Conservation (phyloP, 1,284 basidiomycete genomes). For the Heterobasidion occidentale region DNA sequence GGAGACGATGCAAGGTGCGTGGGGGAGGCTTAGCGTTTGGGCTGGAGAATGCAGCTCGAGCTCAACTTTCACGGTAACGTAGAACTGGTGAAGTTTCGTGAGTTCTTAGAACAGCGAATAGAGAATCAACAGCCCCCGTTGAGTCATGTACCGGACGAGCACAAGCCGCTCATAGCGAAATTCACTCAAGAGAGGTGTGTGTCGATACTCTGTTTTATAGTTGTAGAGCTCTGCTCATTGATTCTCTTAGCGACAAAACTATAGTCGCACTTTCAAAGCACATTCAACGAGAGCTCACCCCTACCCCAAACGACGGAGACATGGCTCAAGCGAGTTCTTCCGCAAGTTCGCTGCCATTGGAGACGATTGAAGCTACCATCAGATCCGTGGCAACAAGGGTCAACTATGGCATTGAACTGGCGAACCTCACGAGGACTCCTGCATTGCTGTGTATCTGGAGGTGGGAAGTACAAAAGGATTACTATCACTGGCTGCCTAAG, state of each 20-base stretch:
- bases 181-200: slow-evolving; percentile 73
- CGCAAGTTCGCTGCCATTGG: slow-evolving; percentile 32
- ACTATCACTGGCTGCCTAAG: slow-evolving; percentile 62
- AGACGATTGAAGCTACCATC: slow-evolving; percentile 53
- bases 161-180: slow-evolving; percentile 71
- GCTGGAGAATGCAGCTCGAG: neutral
- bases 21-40: neutral
- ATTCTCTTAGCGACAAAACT: slow-evolving; percentile 55
- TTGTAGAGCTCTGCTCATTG: neutral
- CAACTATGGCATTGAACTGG: slow-evolving; percentile 67
- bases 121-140: slow-evolving; percentile 40
- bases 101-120: slow-evolving; percentile 51
- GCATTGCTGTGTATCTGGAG: slow-evolving; percentile 72
- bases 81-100: slow-evolving; percentile 71
- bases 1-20: slow-evolving; percentile 72
- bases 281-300: slow-evolving; percentile 55
- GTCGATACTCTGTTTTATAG: neutral
- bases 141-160: slow-evolving; percentile 50
- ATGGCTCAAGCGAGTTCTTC: slow-evolving; percentile 20
- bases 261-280: slow-evolving; percentile 50
- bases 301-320: slow-evolving; percentile 47
- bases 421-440: slow-evolving; percentile 40
- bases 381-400: slow-evolving; percentile 50
- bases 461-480: slow-evolving; percentile 70
- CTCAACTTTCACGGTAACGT: neutral